Base-by-base conservation (phyloP, 148 eudicot genomes). In the Dysphania ambrosioides region DNA sequence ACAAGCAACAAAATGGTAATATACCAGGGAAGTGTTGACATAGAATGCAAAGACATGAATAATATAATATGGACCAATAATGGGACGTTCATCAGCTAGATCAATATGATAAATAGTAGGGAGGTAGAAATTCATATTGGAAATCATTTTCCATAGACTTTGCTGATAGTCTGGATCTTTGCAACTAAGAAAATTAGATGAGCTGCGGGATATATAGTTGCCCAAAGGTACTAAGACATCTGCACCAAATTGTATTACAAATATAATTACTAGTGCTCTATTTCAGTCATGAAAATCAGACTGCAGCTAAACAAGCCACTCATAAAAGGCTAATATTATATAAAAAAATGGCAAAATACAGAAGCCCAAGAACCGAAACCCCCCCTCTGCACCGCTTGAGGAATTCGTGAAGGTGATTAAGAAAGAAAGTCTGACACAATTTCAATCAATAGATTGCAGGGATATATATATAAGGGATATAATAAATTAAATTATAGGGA, bases 131-230 rank as follows among this genome's bases (percentile, higher is more conserved):
- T 94, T 88, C 75, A 95, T 97, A 74, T 87, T 81, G 58, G 97
- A 92, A 64, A 95, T 83, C 90, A 85, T 85, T 79, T 88, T 90
- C 97, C 97, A 95, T 70, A 95, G 88, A 72, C 99, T 95, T 81
- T 89, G 94, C 86, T 95, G 99, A 85, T 95, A 95, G 78, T 95
- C 92, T 64, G 97, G 97, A 66, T 95, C 96, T 84, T 95, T 95
- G 89, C 96, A 90, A 3, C 90, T 73, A 36, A 95, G 86, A 78
- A 86, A 95, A 80, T 93, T 94, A 35, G 87, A 81, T 32, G 97
- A 92, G 41, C 99, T 85, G 68, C 97, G 89, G 53, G 99, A 95
- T 80, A 95, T 82, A 78, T 88, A 95, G 82, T 95, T 95, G 85
- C 92, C 99, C 80, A 95, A 68, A 15, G 99, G 97, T 71, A 95